Base-by-base conservation (phyloP, 257 asterid genomes). In the Jacaranda mimosifolia region DNA sequence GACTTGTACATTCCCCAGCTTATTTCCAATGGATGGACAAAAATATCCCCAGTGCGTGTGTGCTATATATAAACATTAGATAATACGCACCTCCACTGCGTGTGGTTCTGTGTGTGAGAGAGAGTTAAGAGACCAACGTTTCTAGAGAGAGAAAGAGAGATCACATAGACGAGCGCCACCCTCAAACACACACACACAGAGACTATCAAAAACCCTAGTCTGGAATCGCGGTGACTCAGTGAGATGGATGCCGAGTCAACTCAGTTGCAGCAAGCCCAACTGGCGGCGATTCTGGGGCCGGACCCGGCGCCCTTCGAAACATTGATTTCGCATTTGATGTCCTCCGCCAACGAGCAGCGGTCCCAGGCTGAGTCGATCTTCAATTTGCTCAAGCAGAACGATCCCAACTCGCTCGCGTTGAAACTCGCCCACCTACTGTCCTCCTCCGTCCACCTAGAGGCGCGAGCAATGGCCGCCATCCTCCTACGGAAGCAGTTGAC, bases 401-500 rank as follows among this genome's bases (percentile, higher is more conserved):
- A 94, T 84, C 98, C 98, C 2, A 89, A 94, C 77, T 88, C 97
- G 56, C 93, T 94, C 26, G 86, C 85, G 0, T 65, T 92, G 68
- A 92, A 92, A 71, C 94, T 94, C 72, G 84, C 93, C 0, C 92
- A 92, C 63, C 85, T 94, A 3, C 83, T 94, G 12, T 85, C 96
- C 1, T 71, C 90, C 0, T 94, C 97, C 5, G 90, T 67, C 0
- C 87, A 79, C 68, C 77, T 74, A 0, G 96, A 92, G 87, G 87
- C 97, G 3, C 96, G 98, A 4, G 92, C 96, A 53, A 91, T 94
- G 97, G 83, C 97, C 0, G 83, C 98, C 4, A 86, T 94, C 52
- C 97, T 94, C 63, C 92, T 94, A 60, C 86, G 98, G 13, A 94
- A 91, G 87, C 97, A 88, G 73, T 83, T 94, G 60, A 92, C 97